Evolutionary conservation across 306 rosid genomes (phyloP).

Genomic region (Gastrolobium villosum): DNA sequence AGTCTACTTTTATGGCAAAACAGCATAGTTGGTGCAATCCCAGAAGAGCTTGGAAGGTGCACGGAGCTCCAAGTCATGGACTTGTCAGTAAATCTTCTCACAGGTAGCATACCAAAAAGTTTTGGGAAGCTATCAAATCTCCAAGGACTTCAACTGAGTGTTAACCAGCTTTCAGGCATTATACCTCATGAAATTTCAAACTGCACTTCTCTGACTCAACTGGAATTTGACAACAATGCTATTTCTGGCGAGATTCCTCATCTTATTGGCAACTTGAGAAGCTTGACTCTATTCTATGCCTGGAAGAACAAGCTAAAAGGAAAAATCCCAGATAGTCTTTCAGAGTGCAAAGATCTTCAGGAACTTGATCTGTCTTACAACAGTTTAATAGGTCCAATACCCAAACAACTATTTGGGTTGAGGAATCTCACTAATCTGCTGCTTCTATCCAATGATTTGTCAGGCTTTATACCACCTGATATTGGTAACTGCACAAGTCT

Average conservation of each 20-base stretch:
- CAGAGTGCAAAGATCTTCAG: conserved; percentile 70
- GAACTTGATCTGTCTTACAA: conserved; percentile 85
- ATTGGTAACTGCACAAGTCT: conserved; percentile 83
- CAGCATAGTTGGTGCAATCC: conserved; percentile 71
- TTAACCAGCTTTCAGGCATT: conserved; percentile 72
- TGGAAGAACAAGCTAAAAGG: conserved; percentile 85
- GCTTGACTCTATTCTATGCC: conserved; percentile 73
- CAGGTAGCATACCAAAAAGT: conserved; percentile 78
- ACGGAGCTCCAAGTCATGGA: conserved; percentile 65
- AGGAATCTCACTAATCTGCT: conserved; percentile 73
- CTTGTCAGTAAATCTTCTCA: conserved; percentile 77
- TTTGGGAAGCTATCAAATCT: conserved; percentile 71
- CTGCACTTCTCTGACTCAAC: conserved; percentile 66
- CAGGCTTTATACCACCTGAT: conserved; percentile 83
- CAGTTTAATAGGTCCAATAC: conserved; percentile 70
- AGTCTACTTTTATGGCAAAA: conserved; percentile 79
- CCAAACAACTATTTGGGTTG: conserved; percentile 67
- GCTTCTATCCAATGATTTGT: conserved; percentile 76
- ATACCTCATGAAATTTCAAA: conserved; percentile 79
- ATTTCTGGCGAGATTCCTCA: conserved; percentile 77
- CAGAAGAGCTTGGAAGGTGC: conserved; percentile 77
- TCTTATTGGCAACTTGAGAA: conserved; percentile 73
- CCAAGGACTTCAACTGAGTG: conserved; percentile 83
- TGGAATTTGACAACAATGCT: conserved; percentile 85
- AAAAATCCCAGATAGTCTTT: conserved; percentile 75